Base-by-base conservation (phyloP, 805 yeast species). In the Lachancea dasiensis region DNA sequence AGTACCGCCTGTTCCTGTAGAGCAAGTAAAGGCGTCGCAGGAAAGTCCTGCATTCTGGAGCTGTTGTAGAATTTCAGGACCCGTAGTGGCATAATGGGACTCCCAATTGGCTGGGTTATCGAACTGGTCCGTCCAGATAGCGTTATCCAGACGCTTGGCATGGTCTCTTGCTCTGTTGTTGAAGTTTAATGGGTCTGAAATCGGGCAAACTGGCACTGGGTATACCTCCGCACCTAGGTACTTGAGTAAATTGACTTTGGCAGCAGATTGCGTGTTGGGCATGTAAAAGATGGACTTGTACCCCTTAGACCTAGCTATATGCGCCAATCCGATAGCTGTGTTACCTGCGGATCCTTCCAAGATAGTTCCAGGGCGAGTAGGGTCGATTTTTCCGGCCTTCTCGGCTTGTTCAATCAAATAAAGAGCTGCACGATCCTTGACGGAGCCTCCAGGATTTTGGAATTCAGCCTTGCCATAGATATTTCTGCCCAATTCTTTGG, bases 311-410 rank as follows among this genome's bases (percentile, higher is more conserved):
- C 95, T 69, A 56, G 94, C 84, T 31, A 80, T 76, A 48, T 76
- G 81, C 5, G 95, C 95, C 39, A 86, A 65, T 1, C 95, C 95
- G 49, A 86, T 86, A 13, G 95, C 96, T n/a, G 96, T 86, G 64
- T 86, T 86, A 22, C 96, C 96, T 3, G 96, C 96, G 9, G 95
- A 86, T 6, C 95, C 95, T 61, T 86, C 96, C 13, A 86, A 89
- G 21, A 86, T 75, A 2, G 95, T 86, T 23, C 92, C 95, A 4
- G 49, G 47, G 20, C 41, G 38, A 6, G 94, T 92, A 3, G 86
- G 75, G 41, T 64, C 57, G 40, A 86, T 67, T 39, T 71, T 62
- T 2, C 86, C 86, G 43, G 67, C 68, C 24, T 60, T 56, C 56
- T 86, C 95, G 19, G 95, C 95, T 47, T 86, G 87, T 48, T 81